Conservation (phyloP, 169 alveolate species). For the Cryptosporidium parvum region DNA sequence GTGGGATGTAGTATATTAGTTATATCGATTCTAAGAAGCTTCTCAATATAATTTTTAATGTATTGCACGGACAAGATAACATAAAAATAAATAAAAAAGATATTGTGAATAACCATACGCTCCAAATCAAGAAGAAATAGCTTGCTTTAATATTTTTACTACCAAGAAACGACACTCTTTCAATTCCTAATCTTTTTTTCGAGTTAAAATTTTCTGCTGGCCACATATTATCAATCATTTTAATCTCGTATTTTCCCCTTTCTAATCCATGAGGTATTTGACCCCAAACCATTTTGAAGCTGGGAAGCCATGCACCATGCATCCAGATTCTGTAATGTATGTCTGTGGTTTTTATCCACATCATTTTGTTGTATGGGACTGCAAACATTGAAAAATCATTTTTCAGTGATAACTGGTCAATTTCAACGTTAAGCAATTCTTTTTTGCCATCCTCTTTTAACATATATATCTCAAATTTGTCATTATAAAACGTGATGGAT, state of each 20-base stretch:
- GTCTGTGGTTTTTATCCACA: slow-evolving; percentile 74
- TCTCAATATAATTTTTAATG: not conserved
- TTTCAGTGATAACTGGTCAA: slow-evolving; percentile 22
- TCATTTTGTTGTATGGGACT: slow-evolving; percentile 48
- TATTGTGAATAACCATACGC: slow-evolving; percentile 21
- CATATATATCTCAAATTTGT: slow-evolving; percentile 35
- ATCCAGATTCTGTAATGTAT: slow-evolving; percentile 73
- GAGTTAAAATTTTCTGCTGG: slow-evolving; percentile 72
- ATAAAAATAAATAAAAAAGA: slow-evolving; percentile 7
- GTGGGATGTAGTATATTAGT: slow-evolving; percentile 55
- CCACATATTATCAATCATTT: slow-evolving; percentile 49
- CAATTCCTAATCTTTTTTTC: slow-evolving; percentile 54
- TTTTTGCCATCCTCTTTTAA: slow-evolving; percentile 17
- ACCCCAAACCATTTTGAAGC: slow-evolving; percentile 74
- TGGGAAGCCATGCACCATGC: slow-evolving; percentile 76
- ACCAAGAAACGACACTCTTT: slow-evolving; percentile 62
- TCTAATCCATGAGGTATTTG: slow-evolving; percentile 23
- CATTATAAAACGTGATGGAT: slow-evolving; percentile 53
- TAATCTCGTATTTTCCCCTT: slow-evolving; percentile 43
- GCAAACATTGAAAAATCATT: slow-evolving; percentile 71
- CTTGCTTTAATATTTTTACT: slow-evolving; percentile 58
- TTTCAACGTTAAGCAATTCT: not conserved
- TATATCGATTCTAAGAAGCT: not conserved
- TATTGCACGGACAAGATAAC: not conserved
- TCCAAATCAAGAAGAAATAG: slow-evolving; percentile 49